Evolutionary conservation across 495 filamentous ascomycete genomes (phyloP).

Genomic region (Talaromyces liani): DNA sequence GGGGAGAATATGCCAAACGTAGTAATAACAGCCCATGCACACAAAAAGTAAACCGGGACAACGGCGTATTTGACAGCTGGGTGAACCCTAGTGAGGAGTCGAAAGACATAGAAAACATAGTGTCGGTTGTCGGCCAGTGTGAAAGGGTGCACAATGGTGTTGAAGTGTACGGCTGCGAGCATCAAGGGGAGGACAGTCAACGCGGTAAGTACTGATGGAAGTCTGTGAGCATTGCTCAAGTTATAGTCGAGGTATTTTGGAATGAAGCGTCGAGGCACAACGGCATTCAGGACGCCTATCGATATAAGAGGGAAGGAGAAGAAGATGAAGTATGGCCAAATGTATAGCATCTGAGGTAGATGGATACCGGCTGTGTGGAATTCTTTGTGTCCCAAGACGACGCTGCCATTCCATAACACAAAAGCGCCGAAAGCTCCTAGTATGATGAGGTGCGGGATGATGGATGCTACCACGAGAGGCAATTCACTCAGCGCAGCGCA

Average conservation of each 20-base stretch:
- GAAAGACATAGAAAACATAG: conserved; percentile 95
- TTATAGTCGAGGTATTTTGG: conserved; percentile 32
- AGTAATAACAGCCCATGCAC: conserved; percentile 51
- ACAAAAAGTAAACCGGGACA: conserved; percentile 53
- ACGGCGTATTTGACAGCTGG: conserved; percentile 58
- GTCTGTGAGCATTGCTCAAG: conserved; percentile 25
- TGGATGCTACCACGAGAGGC: conserved; percentile 34
- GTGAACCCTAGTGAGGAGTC: conserved; percentile 64
- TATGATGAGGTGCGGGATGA: conserved; percentile 63
- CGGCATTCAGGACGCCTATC: conserved; percentile 38
- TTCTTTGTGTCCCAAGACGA: conserved; percentile 90
- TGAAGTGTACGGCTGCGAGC: conserved; percentile 58
- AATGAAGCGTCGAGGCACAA: conserved; percentile 27
- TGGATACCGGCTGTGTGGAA: conserved; percentile 88
- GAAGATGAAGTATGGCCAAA: conserved; percentile 82
- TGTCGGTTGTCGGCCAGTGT: conserved; percentile 94
- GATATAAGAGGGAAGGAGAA: conserved; percentile 78
- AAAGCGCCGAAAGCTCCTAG: conserved; percentile 65
- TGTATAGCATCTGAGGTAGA: conserved; percentile 87
- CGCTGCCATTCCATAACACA: conserved; percentile 78
- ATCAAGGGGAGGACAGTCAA: conserved; percentile 38
- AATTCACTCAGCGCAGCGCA: conserved; percentile 47
- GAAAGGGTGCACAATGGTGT: conserved; percentile 93
- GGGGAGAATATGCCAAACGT: conserved; percentile 38
- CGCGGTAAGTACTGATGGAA: conserved; percentile 30